Evolutionary conservation across 129 eudicot species (phyloP).

Genomic region (Tagetes patula): DNA sequence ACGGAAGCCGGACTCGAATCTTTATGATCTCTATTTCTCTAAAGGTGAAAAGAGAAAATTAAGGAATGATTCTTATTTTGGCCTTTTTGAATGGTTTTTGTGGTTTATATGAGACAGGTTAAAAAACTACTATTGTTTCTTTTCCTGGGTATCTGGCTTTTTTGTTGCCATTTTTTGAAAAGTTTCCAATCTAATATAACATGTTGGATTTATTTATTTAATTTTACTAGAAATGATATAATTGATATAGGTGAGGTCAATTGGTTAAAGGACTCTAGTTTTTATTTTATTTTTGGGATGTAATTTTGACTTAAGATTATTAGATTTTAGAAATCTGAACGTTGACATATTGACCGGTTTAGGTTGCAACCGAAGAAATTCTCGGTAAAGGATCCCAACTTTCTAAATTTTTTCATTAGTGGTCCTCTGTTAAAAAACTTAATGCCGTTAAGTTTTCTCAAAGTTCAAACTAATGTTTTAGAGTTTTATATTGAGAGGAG

Average conservation of each 20-base stretch:
- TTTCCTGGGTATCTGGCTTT: constrained; percentile 5
- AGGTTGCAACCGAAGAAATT: too few relatives aligned
- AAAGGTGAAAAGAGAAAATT: not conserved
- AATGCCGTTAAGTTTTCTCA: too few relatives aligned
- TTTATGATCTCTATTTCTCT: not conserved
- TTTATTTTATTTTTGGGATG: too few relatives aligned
- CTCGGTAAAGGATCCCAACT: too few relatives aligned
- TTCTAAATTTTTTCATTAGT: too few relatives aligned
- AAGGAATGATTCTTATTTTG: constrained; percentile 14
- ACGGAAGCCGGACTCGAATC: not conserved
- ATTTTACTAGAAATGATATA: not conserved
- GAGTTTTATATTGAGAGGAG: too few relatives aligned
- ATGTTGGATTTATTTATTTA: not conserved
- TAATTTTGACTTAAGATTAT: not conserved
- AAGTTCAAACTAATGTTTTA: too few relatives aligned
- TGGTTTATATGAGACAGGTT: constrained; percentile 5
- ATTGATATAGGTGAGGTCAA: not conserved
- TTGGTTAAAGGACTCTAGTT: not conserved
- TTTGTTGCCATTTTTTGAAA: not conserved
- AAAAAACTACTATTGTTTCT: not conserved
- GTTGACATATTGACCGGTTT: too few relatives aligned
- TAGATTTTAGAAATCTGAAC: too few relatives aligned
- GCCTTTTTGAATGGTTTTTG: constrained; percentile 13
- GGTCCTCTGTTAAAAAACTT: too few relatives aligned
- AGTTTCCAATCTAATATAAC: not conserved